phyloP scores from a whole-genome alignment of 2,329 filamentous ascomycete species.

The Emergomyces orientalis region DNA sequence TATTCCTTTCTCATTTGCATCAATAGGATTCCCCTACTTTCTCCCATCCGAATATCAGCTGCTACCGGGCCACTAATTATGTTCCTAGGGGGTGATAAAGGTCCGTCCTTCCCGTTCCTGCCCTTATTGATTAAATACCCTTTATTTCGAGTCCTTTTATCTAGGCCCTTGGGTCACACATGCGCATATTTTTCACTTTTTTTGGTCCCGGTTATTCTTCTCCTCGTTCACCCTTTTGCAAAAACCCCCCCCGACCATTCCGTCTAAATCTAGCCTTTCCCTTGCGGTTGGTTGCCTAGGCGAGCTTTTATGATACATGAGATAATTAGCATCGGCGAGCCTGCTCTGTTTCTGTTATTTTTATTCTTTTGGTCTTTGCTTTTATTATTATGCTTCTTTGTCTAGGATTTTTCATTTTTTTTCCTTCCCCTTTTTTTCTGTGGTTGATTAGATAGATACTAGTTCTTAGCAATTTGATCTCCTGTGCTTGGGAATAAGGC shows the following conservation, averaged over 20 bases:
- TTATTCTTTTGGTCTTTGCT: background rate
- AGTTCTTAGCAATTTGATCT: background rate
- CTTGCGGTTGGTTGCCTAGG: background rate
- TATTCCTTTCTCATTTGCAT: background rate
- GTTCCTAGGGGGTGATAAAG: background rate
- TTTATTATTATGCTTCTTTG: background rate
- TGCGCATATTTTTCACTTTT: background rate
- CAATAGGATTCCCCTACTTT: background rate
- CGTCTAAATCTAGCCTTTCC: background rate
- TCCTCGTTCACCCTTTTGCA: background rate
- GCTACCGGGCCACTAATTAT: background rate
- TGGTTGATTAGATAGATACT: too few species aligned
- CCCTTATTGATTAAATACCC: background rate
- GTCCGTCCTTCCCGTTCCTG: background rate
- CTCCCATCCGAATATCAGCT: background rate
- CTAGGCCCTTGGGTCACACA: background rate
- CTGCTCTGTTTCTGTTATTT: background rate
- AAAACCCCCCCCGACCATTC: background rate
- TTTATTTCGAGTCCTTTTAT: background rate
- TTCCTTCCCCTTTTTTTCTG: background rate
- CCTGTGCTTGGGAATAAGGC: background rate
- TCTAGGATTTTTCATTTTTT: background rate
- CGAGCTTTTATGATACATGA: background rate
- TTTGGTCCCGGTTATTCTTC: background rate
- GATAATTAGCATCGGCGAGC: background rate